Conservation (phyloP, 371 early-diverging fungal species). For the Phascolomyces articulosus region DNA sequence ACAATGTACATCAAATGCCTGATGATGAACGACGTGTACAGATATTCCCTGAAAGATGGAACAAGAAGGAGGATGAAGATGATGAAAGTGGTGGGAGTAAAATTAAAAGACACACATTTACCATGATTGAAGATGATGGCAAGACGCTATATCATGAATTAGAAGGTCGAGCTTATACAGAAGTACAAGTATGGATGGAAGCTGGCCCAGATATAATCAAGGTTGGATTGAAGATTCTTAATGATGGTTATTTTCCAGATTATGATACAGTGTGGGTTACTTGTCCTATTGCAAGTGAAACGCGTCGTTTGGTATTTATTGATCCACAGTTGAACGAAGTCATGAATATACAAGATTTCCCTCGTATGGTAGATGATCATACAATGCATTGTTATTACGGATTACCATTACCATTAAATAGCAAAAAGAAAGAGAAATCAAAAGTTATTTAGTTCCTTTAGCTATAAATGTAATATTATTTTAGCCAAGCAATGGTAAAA, state of each 20-base stretch:
- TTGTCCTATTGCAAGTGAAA: conserved; percentile 47
- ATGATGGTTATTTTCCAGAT: conserved; percentile 42
- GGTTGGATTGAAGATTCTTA: conserved; percentile 31
- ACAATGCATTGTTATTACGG: conserved; percentile 20
- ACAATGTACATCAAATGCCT: conserved; percentile 20
- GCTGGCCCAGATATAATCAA: conserved; percentile 24
- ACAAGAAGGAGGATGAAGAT: not conserved
- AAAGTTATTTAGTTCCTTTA: not conserved
- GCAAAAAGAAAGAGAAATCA: conserved; percentile 3
- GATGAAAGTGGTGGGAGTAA: not conserved
- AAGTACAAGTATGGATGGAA: conserved; percentile 34
- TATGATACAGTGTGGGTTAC: conserved; percentile 43
- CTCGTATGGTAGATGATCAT: conserved; percentile 23
- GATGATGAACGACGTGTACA: conserved; percentile 43
- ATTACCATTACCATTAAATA: conserved; percentile 13
- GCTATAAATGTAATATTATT: not conserved
- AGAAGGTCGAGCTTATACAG: conserved; percentile 31
- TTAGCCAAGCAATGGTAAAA: not conserved
- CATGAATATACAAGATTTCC: not conserved
- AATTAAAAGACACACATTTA: conserved; percentile 17
- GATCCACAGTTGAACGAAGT: conserved; percentile 1
- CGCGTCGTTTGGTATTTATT: conserved; percentile 17
- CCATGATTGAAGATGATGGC: conserved; percentile 47
- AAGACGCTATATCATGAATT: conserved; percentile 34
- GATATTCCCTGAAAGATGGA: conserved; percentile 32